Evolutionary conservation across 208 protist species (phyloP).

Genomic region (Acanthamoeba lenticulata): DNA sequence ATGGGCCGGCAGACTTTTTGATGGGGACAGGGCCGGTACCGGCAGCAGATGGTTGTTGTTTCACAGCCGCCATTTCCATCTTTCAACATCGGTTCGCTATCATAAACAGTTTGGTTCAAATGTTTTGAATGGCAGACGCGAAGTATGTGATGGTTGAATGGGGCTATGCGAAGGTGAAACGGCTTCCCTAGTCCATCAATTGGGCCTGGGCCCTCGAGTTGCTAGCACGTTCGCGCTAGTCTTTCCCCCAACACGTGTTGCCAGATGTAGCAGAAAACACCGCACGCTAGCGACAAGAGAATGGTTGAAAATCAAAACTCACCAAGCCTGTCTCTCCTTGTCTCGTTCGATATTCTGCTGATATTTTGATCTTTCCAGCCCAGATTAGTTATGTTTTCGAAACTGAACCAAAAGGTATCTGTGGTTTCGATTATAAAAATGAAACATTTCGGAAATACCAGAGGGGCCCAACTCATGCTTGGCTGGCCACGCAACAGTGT

Average conservation of each 20-base stretch:
- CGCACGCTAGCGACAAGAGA: neutral
- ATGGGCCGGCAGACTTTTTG: neutral
- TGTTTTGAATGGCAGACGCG: neutral
- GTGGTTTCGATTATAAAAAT: neutral
- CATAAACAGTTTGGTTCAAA: neutral
- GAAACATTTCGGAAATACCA: neutral
- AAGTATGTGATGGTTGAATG: neutral
- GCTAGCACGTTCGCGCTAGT: no score
- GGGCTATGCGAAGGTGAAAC: neutral
- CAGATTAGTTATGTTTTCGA: neutral
- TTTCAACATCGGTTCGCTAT: neutral
- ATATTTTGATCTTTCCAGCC: neutral
- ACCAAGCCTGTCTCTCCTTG: neutral
- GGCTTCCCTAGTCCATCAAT: neutral
- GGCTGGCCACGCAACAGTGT: neutral
- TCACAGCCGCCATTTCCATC: slow-evolving; percentile 21
- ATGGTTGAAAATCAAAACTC: neutral
- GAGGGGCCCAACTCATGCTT: neutral
- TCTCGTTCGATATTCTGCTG: neutral
- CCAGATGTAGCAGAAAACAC: no score
- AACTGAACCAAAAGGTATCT: neutral
- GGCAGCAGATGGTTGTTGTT: neutral
- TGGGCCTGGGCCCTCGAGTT: no score
- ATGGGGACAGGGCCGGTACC: neutral
- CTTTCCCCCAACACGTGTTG: no score